Conservation (phyloP, 495 filamentous ascomycete species). For the Aspergillus olivimuriae region DNA sequence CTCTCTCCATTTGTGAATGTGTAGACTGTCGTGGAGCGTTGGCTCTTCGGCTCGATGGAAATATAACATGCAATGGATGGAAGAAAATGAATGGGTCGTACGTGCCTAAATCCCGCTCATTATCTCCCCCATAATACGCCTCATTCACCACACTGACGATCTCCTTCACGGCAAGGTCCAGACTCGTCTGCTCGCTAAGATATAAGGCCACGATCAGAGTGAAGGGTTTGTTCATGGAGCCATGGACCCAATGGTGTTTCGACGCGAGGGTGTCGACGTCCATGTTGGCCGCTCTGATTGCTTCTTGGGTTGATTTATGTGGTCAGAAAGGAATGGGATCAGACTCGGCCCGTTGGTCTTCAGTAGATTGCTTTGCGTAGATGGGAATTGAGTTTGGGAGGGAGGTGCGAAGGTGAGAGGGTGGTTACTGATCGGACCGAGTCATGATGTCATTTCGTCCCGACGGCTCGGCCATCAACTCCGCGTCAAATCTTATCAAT, state of each 20-base stretch:
- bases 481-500: too few relatives aligned
- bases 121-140: conserved; percentile 4
- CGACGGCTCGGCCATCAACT: too few relatives aligned
- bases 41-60: background rate
- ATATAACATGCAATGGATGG: background rate
- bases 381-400: too few relatives aligned
- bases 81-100: background rate
- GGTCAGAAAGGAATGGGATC: too few relatives aligned
- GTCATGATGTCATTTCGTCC: conserved; percentile 5
- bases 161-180: conserved; percentile 3
- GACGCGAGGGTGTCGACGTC: conserved; percentile 5
- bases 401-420: background rate
- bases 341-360: too few relatives aligned
- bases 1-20: background rate
- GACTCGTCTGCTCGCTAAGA: conserved; percentile 7
- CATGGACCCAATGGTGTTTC: conserved; percentile 6
- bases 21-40: background rate
- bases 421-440: background rate
- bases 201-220: conserved; percentile 9
- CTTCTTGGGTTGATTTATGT: too few relatives aligned
- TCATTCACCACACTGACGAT: conserved; percentile 8
- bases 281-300: background rate
- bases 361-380: too few relatives aligned
- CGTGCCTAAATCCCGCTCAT: conserved; percentile 3
- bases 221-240: conserved; percentile 6